phyloP scores from a whole-genome alignment of 495 filamentous ascomycete genomes.

The Jackrogersella minutella region DNA sequence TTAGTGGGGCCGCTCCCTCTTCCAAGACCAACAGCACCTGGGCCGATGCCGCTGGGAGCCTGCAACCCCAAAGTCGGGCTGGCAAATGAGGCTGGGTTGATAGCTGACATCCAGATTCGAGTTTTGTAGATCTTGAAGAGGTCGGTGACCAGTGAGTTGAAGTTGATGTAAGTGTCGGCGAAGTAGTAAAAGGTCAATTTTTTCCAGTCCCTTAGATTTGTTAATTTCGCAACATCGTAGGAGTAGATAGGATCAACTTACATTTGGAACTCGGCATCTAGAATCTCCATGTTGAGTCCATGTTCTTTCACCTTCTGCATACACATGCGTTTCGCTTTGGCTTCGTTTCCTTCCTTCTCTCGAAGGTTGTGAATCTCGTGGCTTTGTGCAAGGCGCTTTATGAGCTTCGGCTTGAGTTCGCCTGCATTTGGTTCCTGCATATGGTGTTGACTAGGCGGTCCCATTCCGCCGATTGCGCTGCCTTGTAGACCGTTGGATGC shows the following conservation, averaged over 20 bases:
- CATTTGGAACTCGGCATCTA: slow-evolving; percentile 99
- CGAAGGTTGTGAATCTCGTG: slow-evolving; percentile 87
- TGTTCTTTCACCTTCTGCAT: slow-evolving; percentile 96
- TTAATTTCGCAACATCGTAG: slow-evolving; percentile 12
- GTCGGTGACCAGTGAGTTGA: slow-evolving; percentile 95
- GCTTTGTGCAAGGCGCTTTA: slow-evolving; percentile 88
- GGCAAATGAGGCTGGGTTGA: slow-evolving; percentile 98
- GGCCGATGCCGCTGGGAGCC: slow-evolving; percentile 68
- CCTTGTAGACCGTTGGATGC: slow-evolving; percentile 66
- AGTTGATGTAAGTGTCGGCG: slow-evolving; percentile 97
- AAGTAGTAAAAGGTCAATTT: slow-evolving; percentile 99
- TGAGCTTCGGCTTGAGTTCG: slow-evolving; percentile 93
- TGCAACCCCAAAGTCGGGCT: slow-evolving; percentile 77
- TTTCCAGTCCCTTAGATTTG: slow-evolving; percentile 84
- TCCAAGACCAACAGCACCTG: slow-evolving; percentile 63
- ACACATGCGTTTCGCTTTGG: slow-evolving; percentile 94
- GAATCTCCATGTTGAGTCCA: slow-evolving; percentile 95
- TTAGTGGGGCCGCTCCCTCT: slow-evolving; percentile 48
- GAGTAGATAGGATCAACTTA: slow-evolving; percentile 57
- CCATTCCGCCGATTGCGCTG: slow-evolving; percentile 78
- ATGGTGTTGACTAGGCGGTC: slow-evolving; percentile 72
- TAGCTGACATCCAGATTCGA: slow-evolving; percentile 98
- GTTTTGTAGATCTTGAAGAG: slow-evolving; percentile 99
- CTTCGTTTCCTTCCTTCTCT: slow-evolving; percentile 97
- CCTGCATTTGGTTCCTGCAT: slow-evolving; percentile 75